A percentile compares a stretch with the other conserved stretches of the same genome.
phyloP scores from a whole-genome alignment of 306 rosid species.

The Quercus parvula region DNA sequence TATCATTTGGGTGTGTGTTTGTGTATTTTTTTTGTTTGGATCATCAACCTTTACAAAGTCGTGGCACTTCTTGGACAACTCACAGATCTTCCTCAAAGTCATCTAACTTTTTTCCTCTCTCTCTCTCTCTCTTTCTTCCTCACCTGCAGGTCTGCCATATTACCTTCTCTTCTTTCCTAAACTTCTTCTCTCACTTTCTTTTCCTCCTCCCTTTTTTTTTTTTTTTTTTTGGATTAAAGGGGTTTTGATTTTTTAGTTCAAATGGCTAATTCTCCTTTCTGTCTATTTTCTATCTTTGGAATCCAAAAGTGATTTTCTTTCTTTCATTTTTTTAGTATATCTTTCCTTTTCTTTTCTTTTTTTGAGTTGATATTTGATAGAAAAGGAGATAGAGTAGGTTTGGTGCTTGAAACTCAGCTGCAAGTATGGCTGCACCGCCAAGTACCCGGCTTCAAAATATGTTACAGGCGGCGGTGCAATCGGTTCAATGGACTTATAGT shows the following conservation, averaged over 20 bases:
- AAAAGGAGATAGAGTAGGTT: not conserved
- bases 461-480: constrained; percentile 92
- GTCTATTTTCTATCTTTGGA: constrained; percentile 16
- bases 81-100: constrained; percentile 73
- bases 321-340: not conserved
- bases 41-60: constrained; percentile 16
- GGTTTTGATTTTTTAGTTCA: constrained; percentile 36
- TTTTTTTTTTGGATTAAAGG: not conserved
- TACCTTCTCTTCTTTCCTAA: constrained; percentile 16
- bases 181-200: constrained; percentile 9
- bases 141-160: constrained; percentile 29
- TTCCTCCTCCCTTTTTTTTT: not conserved
- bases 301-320: constrained; percentile 10
- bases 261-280: not conserved
- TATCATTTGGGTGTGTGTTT: no score
- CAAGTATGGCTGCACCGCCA: constrained; percentile 50
- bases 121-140: not conserved
- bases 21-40: not conserved
- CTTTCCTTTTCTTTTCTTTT: not conserved
- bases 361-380: not conserved
- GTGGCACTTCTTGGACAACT: constrained; percentile 31
- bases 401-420: constrained; percentile 1
- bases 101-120: constrained; percentile 24
- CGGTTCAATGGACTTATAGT: constrained; percentile 96
- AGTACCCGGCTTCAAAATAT: constrained; percentile 52